A percentile compares a stretch with the other conserved stretches of the same genome.
These are phyloP conservation scores for Paramarasmius palmivorus DNA, from an alignment of 1,284 basidiomycete species.

Conservation along the genomic window DNA sequence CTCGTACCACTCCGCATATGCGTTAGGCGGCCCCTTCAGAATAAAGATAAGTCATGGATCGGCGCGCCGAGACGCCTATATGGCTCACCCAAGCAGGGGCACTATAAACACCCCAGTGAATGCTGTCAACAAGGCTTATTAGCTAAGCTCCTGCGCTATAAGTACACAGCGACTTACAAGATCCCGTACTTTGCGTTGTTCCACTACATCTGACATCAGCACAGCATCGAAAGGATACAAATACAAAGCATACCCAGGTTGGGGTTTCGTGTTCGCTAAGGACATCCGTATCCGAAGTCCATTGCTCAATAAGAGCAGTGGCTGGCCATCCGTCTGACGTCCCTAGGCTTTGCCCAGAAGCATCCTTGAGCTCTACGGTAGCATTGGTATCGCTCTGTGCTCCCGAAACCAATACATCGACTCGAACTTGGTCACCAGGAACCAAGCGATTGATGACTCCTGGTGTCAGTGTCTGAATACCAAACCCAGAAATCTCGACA, in stretches of 20 bases:
- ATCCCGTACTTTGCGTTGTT: constrained; percentile 56
- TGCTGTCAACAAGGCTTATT: constrained; percentile 26
- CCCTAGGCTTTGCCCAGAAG: constrained; percentile 30
- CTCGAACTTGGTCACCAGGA: constrained; percentile 42
- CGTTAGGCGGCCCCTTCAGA: constrained; percentile 32
- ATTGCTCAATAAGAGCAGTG: constrained; percentile 36
- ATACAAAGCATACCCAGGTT: constrained; percentile 40
- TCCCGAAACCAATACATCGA: constrained; percentile 41
- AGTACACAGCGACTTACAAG: constrained; percentile 41
- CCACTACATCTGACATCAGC: constrained; percentile 29
- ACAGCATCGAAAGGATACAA: background rate
- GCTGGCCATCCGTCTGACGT: constrained; percentile 36
- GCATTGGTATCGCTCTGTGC: constrained; percentile 28
- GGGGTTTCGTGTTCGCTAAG: constrained; percentile 50
- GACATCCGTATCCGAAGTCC: constrained; percentile 37
- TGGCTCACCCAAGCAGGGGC: constrained; percentile 46
- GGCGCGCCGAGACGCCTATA: background rate
- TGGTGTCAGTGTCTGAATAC: constrained; percentile 34
- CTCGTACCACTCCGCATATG: constrained; percentile 62
- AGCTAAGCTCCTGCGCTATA: background rate
- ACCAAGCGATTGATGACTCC: constrained; percentile 42
- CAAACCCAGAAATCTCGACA: constrained; percentile 35
- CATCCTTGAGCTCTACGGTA: constrained; percentile 33
- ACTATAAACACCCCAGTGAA: constrained; percentile 62
- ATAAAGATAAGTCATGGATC: background rate